A percentile compares a stretch with the other conserved stretches of the same genome.
Evolutionary conservation across 805 yeast genomes (phyloP).

Genomic region (Priceomyces fermenticarens): DNA sequence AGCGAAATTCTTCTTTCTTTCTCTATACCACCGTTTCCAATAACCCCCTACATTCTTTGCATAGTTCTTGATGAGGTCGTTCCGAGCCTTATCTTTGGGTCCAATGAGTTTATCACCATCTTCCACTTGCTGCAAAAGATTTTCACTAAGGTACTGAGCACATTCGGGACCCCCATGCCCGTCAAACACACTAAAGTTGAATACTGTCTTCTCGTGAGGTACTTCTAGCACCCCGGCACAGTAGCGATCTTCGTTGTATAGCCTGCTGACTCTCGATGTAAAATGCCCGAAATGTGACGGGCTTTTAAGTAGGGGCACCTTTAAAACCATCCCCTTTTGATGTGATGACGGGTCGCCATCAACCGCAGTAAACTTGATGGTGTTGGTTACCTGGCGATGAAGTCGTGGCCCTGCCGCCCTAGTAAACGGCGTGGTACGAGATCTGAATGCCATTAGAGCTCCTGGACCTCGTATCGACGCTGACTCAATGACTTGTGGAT

Average conservation of each 20-base stretch:
- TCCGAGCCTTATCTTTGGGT: conserved; percentile 24
- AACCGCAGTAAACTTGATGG: conserved; percentile 27
- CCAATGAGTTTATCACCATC: conserved; percentile 23
- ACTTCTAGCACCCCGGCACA: conserved; percentile 57
- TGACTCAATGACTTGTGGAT: too few species aligned
- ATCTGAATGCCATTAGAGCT: too few species aligned
- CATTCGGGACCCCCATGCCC: conserved; percentile 93
- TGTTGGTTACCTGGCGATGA: conserved; percentile 11
- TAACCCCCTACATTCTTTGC: conserved; percentile 67
- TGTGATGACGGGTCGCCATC: conserved; percentile 12
- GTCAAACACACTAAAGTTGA: conserved; percentile 78
- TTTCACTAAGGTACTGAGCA: conserved; percentile 52
- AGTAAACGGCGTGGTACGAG: too few species aligned
- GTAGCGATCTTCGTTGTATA: conserved; percentile 78
- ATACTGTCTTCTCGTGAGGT: conserved; percentile 24
- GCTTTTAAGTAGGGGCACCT: conserved; percentile 57
- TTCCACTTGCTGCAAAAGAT: conserved; percentile 56
- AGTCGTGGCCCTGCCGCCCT: too few species aligned
- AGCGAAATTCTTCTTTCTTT: conserved; percentile 32
- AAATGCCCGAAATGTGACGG: conserved; percentile 80
- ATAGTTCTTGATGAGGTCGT: conserved; percentile 53
- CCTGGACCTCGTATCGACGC: too few species aligned
- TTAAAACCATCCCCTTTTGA: conserved; percentile 28
- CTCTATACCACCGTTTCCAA: conserved; percentile 75
- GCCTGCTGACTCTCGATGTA: conserved; percentile 70